phyloP scores from a whole-genome alignment of 148 eudicot species.

The Camellia granthamiana region DNA sequence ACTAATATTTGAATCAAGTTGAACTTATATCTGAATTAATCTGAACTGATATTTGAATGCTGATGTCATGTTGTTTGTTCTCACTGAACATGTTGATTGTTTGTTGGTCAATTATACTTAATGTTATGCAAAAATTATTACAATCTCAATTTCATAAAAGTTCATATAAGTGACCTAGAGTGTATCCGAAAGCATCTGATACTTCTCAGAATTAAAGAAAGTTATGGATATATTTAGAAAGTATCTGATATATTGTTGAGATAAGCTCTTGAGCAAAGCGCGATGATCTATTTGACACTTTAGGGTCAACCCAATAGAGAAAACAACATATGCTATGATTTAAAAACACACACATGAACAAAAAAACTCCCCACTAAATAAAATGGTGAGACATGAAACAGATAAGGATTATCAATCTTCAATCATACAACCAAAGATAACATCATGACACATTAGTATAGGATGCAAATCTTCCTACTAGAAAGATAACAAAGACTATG shows the following conservation, averaged over 20 bases:
- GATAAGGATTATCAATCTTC: neutral
- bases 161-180: too few species aligned
- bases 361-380: neutral
- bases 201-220: too few species aligned
- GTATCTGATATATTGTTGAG: constrained; percentile 37
- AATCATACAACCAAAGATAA: neutral
- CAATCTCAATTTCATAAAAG: too few species aligned
- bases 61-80: too few species aligned
- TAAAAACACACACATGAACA: neutral
- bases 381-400: neutral
- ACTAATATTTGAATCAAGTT: too few species aligned
- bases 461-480: neutral
- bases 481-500: neutral
- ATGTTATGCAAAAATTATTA: too few species aligned
- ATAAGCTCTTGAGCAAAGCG: constrained; percentile 77
- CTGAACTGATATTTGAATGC: neutral
- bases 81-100: too few species aligned
- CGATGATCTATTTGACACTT: constrained; percentile 59
- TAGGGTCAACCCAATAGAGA: constrained; percentile 68
- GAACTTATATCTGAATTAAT: neutral
- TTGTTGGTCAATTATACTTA: too few species aligned
- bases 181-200: too few species aligned
- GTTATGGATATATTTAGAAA: neutral
- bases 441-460: neutral
- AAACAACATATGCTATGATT: constrained; percentile 14